Evolutionary conservation across 768 basidiomycete species (phyloP).

Genomic region (Boletus barrowsii): DNA sequence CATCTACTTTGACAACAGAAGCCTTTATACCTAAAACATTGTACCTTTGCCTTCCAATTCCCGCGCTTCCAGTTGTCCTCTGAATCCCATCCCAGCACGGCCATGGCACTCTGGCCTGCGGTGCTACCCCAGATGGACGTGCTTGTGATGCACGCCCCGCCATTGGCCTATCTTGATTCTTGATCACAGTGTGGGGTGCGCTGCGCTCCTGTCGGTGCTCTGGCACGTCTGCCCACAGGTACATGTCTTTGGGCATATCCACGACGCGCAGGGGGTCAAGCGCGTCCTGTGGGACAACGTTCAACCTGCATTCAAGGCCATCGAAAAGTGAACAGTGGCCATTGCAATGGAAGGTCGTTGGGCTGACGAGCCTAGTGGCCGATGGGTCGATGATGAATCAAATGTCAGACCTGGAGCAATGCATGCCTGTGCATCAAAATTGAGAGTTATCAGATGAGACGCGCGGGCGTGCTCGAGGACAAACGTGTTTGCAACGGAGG

Average conservation of each 20-base stretch:
- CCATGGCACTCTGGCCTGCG: conserved; percentile 21
- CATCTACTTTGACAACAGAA: conserved; percentile 39
- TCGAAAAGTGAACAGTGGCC: neutral
- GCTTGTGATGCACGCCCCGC: conserved; percentile 45
- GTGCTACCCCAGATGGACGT: conserved; percentile 36
- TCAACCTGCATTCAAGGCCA: conserved; percentile 30
- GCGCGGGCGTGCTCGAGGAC: no score
- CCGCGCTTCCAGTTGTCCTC: conserved; percentile 5
- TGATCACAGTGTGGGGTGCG: conserved; percentile 32
- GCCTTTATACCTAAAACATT: conserved; percentile 19
- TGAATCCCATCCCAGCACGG: neutral
- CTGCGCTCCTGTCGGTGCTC: conserved; percentile 29
- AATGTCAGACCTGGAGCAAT: no score
- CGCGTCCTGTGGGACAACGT: conserved; percentile 30
- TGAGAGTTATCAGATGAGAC: no score
- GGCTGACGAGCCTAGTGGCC: no score
- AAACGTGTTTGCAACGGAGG: no score
- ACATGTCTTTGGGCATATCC: conserved; percentile 45
- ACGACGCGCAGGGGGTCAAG: conserved; percentile 35
- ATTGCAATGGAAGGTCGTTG: no score
- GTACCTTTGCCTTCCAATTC: conserved; percentile 10
- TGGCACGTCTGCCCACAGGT: conserved; percentile 35
- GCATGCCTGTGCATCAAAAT: no score
- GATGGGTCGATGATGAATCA: no score
- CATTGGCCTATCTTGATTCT: conserved; percentile 26